Evolutionary conservation across 164 flowering plant species (phyloP).

Genomic region (Hamamelis virginiana): DNA sequence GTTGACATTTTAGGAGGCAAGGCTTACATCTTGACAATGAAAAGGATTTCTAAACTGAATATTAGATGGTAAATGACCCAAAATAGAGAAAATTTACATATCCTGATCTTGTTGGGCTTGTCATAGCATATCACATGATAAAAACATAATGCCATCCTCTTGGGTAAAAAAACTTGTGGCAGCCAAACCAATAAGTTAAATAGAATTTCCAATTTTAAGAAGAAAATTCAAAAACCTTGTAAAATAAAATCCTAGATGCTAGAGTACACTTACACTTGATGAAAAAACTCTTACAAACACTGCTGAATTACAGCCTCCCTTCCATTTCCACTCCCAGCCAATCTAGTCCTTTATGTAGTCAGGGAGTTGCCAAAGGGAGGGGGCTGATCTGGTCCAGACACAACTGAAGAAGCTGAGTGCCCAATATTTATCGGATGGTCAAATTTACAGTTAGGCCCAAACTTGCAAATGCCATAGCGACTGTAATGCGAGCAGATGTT

Average conservation of each 20-base stretch:
- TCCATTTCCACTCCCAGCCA: slow-evolving; percentile 21
- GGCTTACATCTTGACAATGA: no score
- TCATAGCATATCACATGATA: slow-evolving; percentile 11
- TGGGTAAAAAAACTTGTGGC: slow-evolving; percentile 29
- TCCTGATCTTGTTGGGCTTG: slow-evolving; percentile 4
- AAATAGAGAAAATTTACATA: slow-evolving; percentile 15
- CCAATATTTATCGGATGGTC: slow-evolving; percentile 53
- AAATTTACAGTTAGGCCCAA: slow-evolving; percentile 74
- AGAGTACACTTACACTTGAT: not conserved
- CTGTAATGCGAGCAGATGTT: slow-evolving; percentile 56
- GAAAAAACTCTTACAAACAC: slow-evolving; percentile 18
- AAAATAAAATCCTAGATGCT: slow-evolving; percentile 3
- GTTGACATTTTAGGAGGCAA: no score
- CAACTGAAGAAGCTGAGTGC: slow-evolving; percentile 17
- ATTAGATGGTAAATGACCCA: not conserved
- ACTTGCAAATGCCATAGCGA: slow-evolving; percentile 83
- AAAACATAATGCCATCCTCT: slow-evolving; percentile 18
- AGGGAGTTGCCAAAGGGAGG: slow-evolving; percentile 16
- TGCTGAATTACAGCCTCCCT: slow-evolving; percentile 25
- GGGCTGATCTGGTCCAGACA: slow-evolving; percentile 20
- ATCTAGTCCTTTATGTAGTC: slow-evolving; percentile 11
- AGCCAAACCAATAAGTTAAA: not conserved
- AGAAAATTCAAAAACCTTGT: slow-evolving; percentile 3
- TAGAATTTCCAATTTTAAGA: not conserved
- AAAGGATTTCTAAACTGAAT: no score